Conservation (phyloP, 2,329 filamentous ascomycete species). For the Aureobasidium leucospermi region DNA sequence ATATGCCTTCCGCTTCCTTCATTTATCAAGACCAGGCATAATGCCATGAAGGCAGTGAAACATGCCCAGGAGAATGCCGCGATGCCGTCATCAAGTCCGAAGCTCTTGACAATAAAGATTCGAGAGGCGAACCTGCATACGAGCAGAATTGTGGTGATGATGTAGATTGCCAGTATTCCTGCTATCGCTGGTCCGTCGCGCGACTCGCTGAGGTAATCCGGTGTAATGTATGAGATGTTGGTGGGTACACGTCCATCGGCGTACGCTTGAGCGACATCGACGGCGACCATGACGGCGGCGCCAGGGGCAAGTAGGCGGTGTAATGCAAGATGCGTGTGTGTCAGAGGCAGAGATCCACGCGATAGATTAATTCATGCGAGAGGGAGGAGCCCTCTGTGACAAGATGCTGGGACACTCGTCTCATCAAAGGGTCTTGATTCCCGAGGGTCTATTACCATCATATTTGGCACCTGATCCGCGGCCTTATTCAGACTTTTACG, state of each 20-base stretch:
- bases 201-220: constrained; percentile 31
- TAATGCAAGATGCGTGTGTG: neutral
- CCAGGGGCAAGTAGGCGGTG: neutral
- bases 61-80: constrained; percentile 25
- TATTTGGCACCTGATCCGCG: neutral
- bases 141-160: constrained; percentile 31
- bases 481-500: neutral
- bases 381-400: neutral
- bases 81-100: constrained; percentile 35
- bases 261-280: constrained; percentile 5
- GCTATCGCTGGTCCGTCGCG: constrained; percentile 33
- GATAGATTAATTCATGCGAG: neutral
- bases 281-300: constrained; percentile 3
- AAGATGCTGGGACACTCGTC: neutral
- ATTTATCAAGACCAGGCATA: constrained; percentile 40
- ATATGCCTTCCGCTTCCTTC: constrained; percentile 43
- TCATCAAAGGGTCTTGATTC: neutral
- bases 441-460: neutral
- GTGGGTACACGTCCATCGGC: constrained; percentile 29
- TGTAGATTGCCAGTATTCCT: constrained; percentile 34
- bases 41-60: constrained; percentile 37
- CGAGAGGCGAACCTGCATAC: constrained; percentile 30
- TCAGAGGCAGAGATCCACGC: neutral
- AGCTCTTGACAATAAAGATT: constrained; percentile 29
- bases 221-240: constrained; percentile 27